Evolutionary conservation across 805 yeast species (phyloP).

Genomic region (Allodekkera sacchari): DNA sequence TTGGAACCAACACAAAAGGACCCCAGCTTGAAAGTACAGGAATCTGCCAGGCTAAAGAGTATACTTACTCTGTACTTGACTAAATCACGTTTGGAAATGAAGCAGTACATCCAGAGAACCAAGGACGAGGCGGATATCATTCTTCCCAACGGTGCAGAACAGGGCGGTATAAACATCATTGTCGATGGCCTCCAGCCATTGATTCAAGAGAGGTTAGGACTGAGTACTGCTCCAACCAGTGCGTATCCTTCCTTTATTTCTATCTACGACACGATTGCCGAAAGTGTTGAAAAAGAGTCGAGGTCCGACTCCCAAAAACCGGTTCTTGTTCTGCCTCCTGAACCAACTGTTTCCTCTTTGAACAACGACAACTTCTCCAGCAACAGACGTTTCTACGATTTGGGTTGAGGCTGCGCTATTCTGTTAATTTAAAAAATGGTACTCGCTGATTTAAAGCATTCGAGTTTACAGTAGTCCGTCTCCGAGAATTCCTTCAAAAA

Average conservation of each 20-base stretch:
- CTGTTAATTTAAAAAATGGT: background rate
- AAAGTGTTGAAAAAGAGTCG: too few species aligned
- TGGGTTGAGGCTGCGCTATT: slow-evolving; percentile 9
- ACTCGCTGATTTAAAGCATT: background rate
- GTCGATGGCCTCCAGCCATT: slow-evolving; percentile 53
- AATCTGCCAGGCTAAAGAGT: slow-evolving; percentile 19
- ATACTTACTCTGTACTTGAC: slow-evolving; percentile 42
- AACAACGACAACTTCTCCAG: slow-evolving; percentile 20
- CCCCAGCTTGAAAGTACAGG: slow-evolving; percentile 5
- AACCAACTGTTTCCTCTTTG: slow-evolving; percentile 20
- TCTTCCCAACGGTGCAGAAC: slow-evolving; percentile 96
- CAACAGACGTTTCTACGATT: slow-evolving; percentile 21
- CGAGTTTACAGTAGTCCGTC: too few species aligned
- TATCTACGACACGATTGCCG: background rate
- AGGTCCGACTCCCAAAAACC: too few species aligned
- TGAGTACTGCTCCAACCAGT: background rate
- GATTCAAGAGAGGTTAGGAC: slow-evolving; percentile 10
- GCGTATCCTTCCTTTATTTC: background rate
- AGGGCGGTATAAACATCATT: slow-evolving; percentile 70
- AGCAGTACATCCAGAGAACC: slow-evolving; percentile 56
- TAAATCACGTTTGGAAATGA: slow-evolving; percentile 58
- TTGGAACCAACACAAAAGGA: slow-evolving; percentile 4
- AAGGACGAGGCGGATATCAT: slow-evolving; percentile 74
- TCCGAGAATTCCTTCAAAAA: too few species aligned
- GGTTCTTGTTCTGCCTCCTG: slow-evolving; percentile 5